Percentiles rank a stretch among this genome's conserved stretches.
Evolutionary conservation across 2,329 filamentous ascomycete genomes (phyloP).

Genomic region (Fusarium falciforme): DNA sequence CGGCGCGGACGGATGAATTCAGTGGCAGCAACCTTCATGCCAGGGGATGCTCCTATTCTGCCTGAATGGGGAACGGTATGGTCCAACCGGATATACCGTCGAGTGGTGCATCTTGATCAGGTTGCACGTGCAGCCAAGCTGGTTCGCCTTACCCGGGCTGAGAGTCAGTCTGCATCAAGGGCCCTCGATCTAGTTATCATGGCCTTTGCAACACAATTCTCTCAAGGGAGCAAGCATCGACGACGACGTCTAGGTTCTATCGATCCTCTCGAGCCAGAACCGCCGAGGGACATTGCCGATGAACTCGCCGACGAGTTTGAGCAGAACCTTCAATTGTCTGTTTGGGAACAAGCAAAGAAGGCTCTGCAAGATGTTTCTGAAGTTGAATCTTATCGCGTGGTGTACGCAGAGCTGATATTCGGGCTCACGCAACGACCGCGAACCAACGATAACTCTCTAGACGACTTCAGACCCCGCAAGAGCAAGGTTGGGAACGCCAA

Average conservation of each 20-base stretch:
- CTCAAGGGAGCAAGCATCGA: slow-evolving; percentile 47
- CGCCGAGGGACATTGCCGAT: slow-evolving; percentile 12
- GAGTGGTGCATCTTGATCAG: slow-evolving; percentile 59
- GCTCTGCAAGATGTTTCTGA: slow-evolving; percentile 49
- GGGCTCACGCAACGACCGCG: slow-evolving; percentile 49
- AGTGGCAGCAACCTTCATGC: background rate
- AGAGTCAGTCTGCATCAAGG: slow-evolving; percentile 54
- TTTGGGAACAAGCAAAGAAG: slow-evolving; percentile 52
- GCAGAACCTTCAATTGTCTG: slow-evolving; percentile 46
- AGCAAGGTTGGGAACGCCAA: background rate
- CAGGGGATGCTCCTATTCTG: slow-evolving; percentile 37
- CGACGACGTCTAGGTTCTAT: slow-evolving; percentile 3
- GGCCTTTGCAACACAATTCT: slow-evolving; percentile 64
- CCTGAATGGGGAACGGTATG: slow-evolving; percentile 53
- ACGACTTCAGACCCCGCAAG: background rate
- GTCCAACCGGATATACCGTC: slow-evolving; percentile 60
- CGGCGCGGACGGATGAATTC: background rate
- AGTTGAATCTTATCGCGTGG: slow-evolving; percentile 51
- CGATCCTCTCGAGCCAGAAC: background rate
- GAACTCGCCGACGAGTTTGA: slow-evolving; percentile 49
- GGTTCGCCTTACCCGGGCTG: slow-evolving; percentile 50
- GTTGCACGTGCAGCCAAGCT: slow-evolving; percentile 53
- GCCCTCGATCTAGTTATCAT: slow-evolving; percentile 61
- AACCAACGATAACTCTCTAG: background rate
- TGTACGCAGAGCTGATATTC: slow-evolving; percentile 54